Conservation (phyloP, 2,329 filamentous ascomycete species). For the Geosmithia flava region DNA sequence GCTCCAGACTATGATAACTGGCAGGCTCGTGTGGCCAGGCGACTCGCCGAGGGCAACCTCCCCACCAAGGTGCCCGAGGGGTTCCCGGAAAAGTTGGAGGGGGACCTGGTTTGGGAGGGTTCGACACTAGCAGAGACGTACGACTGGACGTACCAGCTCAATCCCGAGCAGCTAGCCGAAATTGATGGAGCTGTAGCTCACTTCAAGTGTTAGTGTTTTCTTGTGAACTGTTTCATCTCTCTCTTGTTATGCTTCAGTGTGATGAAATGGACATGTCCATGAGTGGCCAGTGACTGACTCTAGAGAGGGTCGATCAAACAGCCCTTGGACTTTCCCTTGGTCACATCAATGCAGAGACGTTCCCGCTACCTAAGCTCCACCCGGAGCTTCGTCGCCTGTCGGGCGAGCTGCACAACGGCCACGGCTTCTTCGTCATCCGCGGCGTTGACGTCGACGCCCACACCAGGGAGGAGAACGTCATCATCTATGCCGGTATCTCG, state of each 20-base stretch:
- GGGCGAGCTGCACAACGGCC: slow-evolving; percentile 40
- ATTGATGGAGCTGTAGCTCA: slow-evolving; percentile 27
- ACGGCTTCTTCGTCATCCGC: slow-evolving; percentile 49
- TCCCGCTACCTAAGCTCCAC: slow-evolving; percentile 41
- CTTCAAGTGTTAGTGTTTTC: slow-evolving; percentile 23
- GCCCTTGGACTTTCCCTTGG: slow-evolving; percentile 12
- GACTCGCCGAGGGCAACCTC: slow-evolving; percentile 24
- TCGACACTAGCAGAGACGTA: slow-evolving; percentile 30
- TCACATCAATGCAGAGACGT: slow-evolving; percentile 34
- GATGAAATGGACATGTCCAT: neutral
- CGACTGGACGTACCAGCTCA: slow-evolving; percentile 41
- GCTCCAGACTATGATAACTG: slow-evolving; percentile 41
- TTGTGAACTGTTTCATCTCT: neutral
- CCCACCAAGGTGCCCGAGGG: slow-evolving; percentile 29
- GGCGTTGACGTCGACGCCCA: slow-evolving; percentile 41
- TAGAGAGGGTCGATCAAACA: slow-evolving; percentile 9
- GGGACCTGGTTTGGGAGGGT: slow-evolving; percentile 45
- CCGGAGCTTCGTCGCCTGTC: slow-evolving; percentile 36
- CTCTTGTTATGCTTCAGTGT: neutral
- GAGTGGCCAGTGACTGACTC: neutral
- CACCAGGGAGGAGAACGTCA: slow-evolving; percentile 41
- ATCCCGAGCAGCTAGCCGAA: slow-evolving; percentile 32
- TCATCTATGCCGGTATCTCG: slow-evolving; percentile 47
- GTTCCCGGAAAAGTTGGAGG: slow-evolving; percentile 35
- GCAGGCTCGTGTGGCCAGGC: slow-evolving; percentile 31